phyloP scores from a whole-genome alignment of 2,329 filamentous ascomycete species.

The Cladosporium sp. region DNA sequence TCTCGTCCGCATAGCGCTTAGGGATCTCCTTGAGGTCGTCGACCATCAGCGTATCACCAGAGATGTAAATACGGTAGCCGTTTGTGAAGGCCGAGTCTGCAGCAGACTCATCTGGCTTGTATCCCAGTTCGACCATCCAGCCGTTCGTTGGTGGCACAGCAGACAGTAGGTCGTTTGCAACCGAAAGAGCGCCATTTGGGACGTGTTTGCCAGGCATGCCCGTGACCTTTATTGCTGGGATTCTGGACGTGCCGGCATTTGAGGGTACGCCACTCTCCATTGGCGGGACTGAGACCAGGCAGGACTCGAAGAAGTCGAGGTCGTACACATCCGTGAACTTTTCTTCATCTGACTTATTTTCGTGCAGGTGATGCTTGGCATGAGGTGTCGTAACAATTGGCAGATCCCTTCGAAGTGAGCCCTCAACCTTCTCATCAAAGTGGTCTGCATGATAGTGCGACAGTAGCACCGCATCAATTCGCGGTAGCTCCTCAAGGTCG shows the following conservation, averaged over 20 bases:
- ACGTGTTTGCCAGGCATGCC: constrained; percentile 65
- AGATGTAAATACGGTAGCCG: constrained; percentile 58
- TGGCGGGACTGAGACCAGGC: constrained; percentile 42
- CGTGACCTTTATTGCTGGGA: constrained; percentile 52
- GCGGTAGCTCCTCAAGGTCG: constrained; percentile 56
- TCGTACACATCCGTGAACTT: constrained; percentile 53
- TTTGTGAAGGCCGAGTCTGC: constrained; percentile 34
- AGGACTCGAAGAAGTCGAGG: constrained; percentile 54
- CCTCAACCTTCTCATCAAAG: constrained; percentile 53
- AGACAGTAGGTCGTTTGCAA: constrained; percentile 45
- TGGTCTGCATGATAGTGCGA: constrained; percentile 63
- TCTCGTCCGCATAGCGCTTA: constrained; percentile 48
- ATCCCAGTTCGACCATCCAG: constrained; percentile 62
- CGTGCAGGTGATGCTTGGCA: constrained; percentile 51
- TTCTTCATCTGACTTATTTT: constrained; percentile 40
- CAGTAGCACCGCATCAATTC: constrained; percentile 57
- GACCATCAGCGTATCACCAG: constrained; percentile 61
- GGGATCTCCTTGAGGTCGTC: constrained; percentile 61
- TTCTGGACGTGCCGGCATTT: not conserved
- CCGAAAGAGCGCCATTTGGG: constrained; percentile 39
- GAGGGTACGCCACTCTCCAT: not conserved
- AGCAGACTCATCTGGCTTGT: constrained; percentile 23
- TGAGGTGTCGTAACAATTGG: constrained; percentile 62
- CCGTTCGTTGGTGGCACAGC: constrained; percentile 62
- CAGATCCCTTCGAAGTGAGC: constrained; percentile 49